Evolutionary conservation across 306 rosid genomes (phyloP), one percentile per base, ranked within the genome.

Genomic region (Dryas octopetala): DNA sequence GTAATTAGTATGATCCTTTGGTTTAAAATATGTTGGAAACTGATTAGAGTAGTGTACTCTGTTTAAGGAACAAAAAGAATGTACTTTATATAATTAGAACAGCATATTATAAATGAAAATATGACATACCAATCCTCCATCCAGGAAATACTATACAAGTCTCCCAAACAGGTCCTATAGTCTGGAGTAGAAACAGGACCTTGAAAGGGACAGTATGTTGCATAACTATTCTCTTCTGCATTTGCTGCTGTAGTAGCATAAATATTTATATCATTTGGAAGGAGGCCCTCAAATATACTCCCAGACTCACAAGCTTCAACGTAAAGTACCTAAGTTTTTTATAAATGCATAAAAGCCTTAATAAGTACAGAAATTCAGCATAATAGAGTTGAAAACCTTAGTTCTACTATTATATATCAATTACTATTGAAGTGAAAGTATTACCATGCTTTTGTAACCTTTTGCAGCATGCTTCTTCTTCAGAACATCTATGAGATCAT

Each of bases 251-350:
- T 90, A 9, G 88, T 85, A 55, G 80, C 93, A 47, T 87, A 93
- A 43, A 90, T 82, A 40, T 52, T 74, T n/a, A 87, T 55, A 61
- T 90, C 52, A 12, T 72, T 41, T 5, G 95, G 86, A 51, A 90
- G 93, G 41, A 89, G 58, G 17, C 97, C 96, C 9, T 85, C 90
- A 63, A 93, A 93, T 43, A 93, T 83, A 55, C 97, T 90, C 72
- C 97, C 98, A 5, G 90, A 14, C n/a, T 90, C 93, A 50, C 98
- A 93, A 7, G 98, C 93, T 82, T 93, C 98, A 13, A 90, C 0
- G 74, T 93, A 93, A 47, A 93, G 62, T 44, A 91, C 87, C 96
- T 89, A 4, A 28, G 17, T 7, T n/a, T 47, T 45, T 10, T 40
- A 1, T 13, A 11, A 17, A 38, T 5, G 16, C 6, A 23, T 10